A percentile compares a stretch with the other conserved stretches of the same genome.
These are phyloP conservation scores for Pseudogymnoascus destructans DNA, from an alignment of 2,329 filamentous ascomycete genomes.

Conservation along the genomic window DNA sequence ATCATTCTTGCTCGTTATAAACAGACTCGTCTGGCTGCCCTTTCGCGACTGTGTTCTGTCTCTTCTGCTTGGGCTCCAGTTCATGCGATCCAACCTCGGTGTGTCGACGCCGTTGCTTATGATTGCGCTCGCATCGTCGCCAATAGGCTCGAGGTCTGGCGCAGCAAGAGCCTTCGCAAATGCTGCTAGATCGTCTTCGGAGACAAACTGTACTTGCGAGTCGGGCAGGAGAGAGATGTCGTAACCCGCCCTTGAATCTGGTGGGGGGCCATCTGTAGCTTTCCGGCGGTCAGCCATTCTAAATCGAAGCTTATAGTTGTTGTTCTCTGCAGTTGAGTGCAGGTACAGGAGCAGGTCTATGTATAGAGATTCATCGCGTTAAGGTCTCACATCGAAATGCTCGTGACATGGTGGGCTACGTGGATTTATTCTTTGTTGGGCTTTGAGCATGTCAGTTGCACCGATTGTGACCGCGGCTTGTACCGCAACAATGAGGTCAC, in stretches of 20 bases:
- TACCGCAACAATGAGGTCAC: slow-evolving; percentile 3
- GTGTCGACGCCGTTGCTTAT: not conserved
- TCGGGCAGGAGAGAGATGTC: slow-evolving; percentile 65
- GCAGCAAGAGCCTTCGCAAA: slow-evolving; percentile 75
- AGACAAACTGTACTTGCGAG: slow-evolving; percentile 63
- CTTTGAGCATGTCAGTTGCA: not conserved
- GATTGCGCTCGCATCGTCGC: slow-evolving; percentile 32
- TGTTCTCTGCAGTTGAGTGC: slow-evolving; percentile 2
- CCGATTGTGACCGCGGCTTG: not conserved
- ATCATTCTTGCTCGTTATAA: slow-evolving; percentile 86
- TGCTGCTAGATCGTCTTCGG: slow-evolving; percentile 56
- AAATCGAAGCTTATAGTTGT: not conserved
- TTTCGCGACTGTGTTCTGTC: not conserved
- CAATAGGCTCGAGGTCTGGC: slow-evolving; percentile 58
- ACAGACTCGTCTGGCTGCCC: slow-evolving; percentile 27
- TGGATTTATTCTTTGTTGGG: slow-evolving; percentile 6
- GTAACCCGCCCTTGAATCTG: slow-evolving; percentile 49
- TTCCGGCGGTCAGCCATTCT: slow-evolving; percentile 24
- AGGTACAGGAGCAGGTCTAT: not conserved
- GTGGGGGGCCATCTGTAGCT: slow-evolving; percentile 40
- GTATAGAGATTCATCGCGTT: not conserved
- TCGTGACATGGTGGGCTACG: not conserved
- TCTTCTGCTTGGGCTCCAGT: not conserved
- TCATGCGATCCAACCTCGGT: slow-evolving; percentile 1
- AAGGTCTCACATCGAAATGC: slow-evolving; percentile 1